Percentiles rank a stretch among this genome's conserved stretches.
Conservation (phyloP, 805 yeast species). For the Suhomyces pyralidae region DNA sequence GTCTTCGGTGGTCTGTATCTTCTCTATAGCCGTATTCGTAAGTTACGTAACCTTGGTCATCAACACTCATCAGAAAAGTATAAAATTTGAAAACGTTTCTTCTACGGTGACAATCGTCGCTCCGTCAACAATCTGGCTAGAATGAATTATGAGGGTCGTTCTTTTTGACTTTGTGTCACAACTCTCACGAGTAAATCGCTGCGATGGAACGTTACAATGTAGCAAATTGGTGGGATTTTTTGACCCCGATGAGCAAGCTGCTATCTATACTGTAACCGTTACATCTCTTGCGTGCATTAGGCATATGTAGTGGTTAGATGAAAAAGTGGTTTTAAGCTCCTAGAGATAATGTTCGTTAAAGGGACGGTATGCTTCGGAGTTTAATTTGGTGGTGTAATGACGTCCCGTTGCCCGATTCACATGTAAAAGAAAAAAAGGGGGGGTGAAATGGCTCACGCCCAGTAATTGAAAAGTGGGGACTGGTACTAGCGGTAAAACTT, state of each 20-base stretch:
- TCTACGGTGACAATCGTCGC: neutral
- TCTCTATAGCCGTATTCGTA: neutral
- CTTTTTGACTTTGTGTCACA: neutral
- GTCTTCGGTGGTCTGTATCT: neutral
- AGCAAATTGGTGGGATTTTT: neutral
- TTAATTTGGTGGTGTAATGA: neutral
- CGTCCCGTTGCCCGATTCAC: neutral
- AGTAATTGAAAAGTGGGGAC: neutral
- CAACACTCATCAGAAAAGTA: constrained; percentile 1
- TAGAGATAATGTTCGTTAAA: neutral
- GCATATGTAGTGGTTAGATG: neutral
- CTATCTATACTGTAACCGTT: neutral
- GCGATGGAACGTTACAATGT: constrained; percentile 3
- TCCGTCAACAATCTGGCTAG: neutral
- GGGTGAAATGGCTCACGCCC: neutral
- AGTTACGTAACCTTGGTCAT: neutral
- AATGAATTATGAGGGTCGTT: neutral
- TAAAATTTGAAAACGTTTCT: neutral
- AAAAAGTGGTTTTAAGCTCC: neutral
- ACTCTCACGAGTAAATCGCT: neutral
- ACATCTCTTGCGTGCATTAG: neutral
- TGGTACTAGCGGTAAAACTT: neutral
- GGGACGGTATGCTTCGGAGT: neutral
- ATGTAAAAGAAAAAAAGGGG: neutral
- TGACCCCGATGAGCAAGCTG: neutral